Conservation (phyloP, 306 rosid genomes). For the Pterocarpus santalinus region DNA sequence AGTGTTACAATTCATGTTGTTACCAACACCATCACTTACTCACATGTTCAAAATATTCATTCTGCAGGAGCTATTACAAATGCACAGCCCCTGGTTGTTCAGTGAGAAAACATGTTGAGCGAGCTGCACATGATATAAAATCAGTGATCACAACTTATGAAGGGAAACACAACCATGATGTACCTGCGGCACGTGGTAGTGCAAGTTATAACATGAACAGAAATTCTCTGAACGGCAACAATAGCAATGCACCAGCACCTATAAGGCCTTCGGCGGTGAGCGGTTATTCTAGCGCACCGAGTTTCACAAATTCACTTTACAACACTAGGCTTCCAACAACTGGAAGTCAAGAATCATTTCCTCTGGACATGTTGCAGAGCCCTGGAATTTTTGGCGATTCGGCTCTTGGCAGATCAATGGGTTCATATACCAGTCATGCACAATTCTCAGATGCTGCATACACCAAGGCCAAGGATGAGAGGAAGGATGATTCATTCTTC, state of each 20-base stretch:
- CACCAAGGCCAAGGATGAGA: constrained; percentile 57
- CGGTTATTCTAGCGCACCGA: constrained; percentile 44
- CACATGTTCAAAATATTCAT: constrained; percentile 22
- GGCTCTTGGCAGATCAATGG: constrained; percentile 27
- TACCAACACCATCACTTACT: not conserved
- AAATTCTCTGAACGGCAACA: constrained; percentile 40
- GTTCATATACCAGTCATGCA: constrained; percentile 43
- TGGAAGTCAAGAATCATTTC: constrained; percentile 54
- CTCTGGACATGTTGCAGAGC: constrained; percentile 48
- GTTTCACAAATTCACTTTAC: constrained; percentile 52
- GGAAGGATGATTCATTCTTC: constrained; percentile 58
- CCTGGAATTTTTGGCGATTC: constrained; percentile 48
- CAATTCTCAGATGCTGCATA: constrained; percentile 44
- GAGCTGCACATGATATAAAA: constrained; percentile 81
- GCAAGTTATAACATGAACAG: constrained; percentile 54
- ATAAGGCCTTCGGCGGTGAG: constrained; percentile 65
- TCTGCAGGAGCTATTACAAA: constrained; percentile 92
- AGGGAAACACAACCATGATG: constrained; percentile 95
- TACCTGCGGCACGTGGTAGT: constrained; percentile 89
- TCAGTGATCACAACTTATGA: constrained; percentile 97
- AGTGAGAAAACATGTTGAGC: constrained; percentile 92
- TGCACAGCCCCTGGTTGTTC: constrained; percentile 85
- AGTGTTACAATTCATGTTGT: not conserved
- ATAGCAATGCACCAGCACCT: constrained; percentile 39
- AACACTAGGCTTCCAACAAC: constrained; percentile 42